Evolutionary conservation across 2,329 filamentous ascomycete species (phyloP), one percentile per base, ranked within the genome.

Genomic region (Fusarium neocosmosporiellum): DNA sequence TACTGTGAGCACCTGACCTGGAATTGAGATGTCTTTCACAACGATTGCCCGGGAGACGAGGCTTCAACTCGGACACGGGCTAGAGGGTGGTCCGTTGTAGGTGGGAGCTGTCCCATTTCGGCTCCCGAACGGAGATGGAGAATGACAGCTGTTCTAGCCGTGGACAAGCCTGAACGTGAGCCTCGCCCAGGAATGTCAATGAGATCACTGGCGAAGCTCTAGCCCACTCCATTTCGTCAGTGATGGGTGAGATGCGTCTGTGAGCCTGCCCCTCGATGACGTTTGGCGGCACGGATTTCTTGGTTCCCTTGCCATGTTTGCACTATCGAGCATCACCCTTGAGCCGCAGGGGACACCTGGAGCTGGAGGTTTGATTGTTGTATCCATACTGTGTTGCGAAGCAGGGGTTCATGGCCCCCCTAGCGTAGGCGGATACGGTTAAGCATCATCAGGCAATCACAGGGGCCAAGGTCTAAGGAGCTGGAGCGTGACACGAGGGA

Each of bases 211-310:
- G 53, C 46, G 61, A 41, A 72, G 61, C 62, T 69, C 31, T 29
- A 66, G n/a, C 61, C 65, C 57, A 57, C 59, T 55, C 71, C 58
- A 33, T 64, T 66, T 74, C 29, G 63, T 63, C 50, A 65, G 59
- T 54, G 61, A 59, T 24, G 41, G 36, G 20, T 37, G 33, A 36
- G 46, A 67, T 48, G 24, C 58, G 59, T 33, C 48, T 31, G 53
- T 36, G 53, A 57, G 53, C 24, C 41, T 75, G 66, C 75, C 71
- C 75, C 75, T 77, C 76, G 63, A 78, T 78, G 76, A 78, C 74
- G 75, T 75, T 72, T 66, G 48, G 59, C 22, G 18, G 29, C 29
- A 65, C 37, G 22, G 29, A 53, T 63, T 73, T 58, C 41, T 46
- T 65, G 67, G 50, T 62, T 65, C 31, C 57, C 41, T 71, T 62